Evolutionary conservation across 2,329 filamentous ascomycete genomes (phyloP), one percentile per base, ranked within the genome.

Genomic region (Nothophoma quercina): DNA sequence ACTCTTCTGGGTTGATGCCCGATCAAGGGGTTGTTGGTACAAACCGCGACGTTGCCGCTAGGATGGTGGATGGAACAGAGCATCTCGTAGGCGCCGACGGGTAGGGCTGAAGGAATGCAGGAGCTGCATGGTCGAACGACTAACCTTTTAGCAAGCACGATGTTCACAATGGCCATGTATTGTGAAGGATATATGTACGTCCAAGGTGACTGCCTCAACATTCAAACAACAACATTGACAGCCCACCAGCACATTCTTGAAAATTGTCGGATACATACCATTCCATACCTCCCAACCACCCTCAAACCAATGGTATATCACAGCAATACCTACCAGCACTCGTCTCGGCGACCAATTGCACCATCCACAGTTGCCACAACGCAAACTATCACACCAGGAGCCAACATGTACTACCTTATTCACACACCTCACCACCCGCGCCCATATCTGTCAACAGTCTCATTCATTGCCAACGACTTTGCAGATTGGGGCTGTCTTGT

Each of bases 401-500:
- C 15, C 10, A 26, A 12, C 13, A 50, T 50, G 46, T 50, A 50
- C 19, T 50, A 50, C 32, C 32, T 50, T 7, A 43, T 50, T 19
- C 25, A 50, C 19, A 50, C 46, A 8, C 30, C 23, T 15, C 30
- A 50, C 7, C 38, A 42, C 13, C 18, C 32, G 4, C 46, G 46
- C 10, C 46, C 46, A 1, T 50, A 50, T 25, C 38, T 64, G 8
- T 60, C 60, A 4, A 57, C 39, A 10, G 29, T 60, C 13, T 40
- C 49, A 7, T 66, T 63, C 25, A 32, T 64, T 32, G 63, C 60
- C 4, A 44, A 46, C 13, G 62, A 63, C 30, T 64, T 62, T 38
- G 36, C 40, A 8, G 26, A 38, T 1, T 64, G 62, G 61, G 61
- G 56, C 8, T 58, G 41, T 10, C 52, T 36, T 4, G 60, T 64